These are phyloP conservation scores for Ceratopteris richardii DNA, from an alignment of 75 land plant genomes.

Conservation along the genomic window DNA sequence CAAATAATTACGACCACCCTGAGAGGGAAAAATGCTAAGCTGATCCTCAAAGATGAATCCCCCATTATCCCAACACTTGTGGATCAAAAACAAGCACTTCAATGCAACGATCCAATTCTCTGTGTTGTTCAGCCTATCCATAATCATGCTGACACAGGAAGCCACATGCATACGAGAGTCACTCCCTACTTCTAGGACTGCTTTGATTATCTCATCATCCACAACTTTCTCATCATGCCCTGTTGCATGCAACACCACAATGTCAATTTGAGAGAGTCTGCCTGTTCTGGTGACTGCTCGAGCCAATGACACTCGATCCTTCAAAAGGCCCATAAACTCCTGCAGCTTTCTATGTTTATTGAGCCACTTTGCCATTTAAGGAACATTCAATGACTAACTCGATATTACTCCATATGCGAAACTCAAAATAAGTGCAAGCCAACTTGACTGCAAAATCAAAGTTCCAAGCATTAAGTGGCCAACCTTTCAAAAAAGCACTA, in stretches of 20 bases:
- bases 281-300: slow-evolving; percentile 25
- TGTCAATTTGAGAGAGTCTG: slow-evolving; percentile 13
- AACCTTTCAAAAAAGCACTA: no score
- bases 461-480: no score
- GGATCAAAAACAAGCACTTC: slow-evolving; percentile 50
- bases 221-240: slow-evolving; percentile 30
- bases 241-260: slow-evolving; percentile 47
- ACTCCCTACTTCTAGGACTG: slow-evolving; percentile 28
- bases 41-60: slow-evolving; percentile 51
- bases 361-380: neutral
- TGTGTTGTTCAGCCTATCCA: slow-evolving; percentile 47
- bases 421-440: no score
- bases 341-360: slow-evolving; percentile 12
- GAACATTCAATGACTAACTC: no score
- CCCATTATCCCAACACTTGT: slow-evolving; percentile 28
- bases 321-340: slow-evolving; percentile 34
- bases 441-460: no score
- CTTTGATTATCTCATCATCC: slow-evolving; percentile 17
- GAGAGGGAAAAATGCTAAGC: slow-evolving; percentile 30
- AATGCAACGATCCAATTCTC: slow-evolving; percentile 41
- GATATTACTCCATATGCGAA: no score
- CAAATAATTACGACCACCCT: slow-evolving; percentile 48
- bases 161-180: slow-evolving; percentile 46
- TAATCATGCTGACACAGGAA: slow-evolving; percentile 34
- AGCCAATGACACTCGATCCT: slow-evolving; percentile 46